Percentiles rank a stretch among this genome's conserved stretches.
phyloP scores from a whole-genome alignment of 257 asterid genomes.

The Eustoma russellianum region DNA sequence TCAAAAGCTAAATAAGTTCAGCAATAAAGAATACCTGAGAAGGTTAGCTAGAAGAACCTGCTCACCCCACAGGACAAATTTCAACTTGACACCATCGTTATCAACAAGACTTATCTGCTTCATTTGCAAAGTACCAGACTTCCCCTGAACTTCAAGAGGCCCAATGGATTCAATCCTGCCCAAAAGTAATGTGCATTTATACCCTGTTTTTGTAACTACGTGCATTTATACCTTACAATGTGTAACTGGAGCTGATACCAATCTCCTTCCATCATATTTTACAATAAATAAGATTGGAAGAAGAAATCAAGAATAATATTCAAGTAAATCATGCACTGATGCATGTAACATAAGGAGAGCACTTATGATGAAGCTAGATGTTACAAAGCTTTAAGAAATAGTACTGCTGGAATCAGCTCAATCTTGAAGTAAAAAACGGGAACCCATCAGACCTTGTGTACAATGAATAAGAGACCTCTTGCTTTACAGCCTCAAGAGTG shows the following conservation, averaged over 20 bases:
- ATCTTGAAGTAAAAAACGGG: constrained; percentile 7
- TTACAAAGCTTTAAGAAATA: neutral
- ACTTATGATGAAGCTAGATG: neutral
- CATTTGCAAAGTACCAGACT: constrained; percentile 45
- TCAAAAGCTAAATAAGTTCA: constrained; percentile 4
- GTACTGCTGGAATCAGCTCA: constrained; percentile 3
- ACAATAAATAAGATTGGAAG: too few relatives aligned
- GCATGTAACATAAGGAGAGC: neutral
- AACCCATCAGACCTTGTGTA: constrained; percentile 53
- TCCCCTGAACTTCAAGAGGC: constrained; percentile 57
- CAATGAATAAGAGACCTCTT: constrained; percentile 55
- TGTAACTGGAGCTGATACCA: too few relatives aligned
- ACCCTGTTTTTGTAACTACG: too few relatives aligned
- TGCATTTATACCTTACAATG: too few relatives aligned
- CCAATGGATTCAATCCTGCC: constrained; percentile 77
- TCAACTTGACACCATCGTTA: constrained; percentile 51
- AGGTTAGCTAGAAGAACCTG: constrained; percentile 68
- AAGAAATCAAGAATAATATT: neutral
- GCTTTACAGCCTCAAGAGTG: constrained; percentile 37
- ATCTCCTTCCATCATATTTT: too few relatives aligned
- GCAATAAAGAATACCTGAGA: constrained; percentile 45
- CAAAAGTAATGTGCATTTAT: neutral
- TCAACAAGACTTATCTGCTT: constrained; percentile 74
- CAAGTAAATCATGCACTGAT: neutral
- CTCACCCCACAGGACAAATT: constrained; percentile 81